A percentile compares a stretch with the other conserved stretches of the same genome.
phyloP scores from a whole-genome alignment of 345 rosid species.

The Salix exigua region DNA sequence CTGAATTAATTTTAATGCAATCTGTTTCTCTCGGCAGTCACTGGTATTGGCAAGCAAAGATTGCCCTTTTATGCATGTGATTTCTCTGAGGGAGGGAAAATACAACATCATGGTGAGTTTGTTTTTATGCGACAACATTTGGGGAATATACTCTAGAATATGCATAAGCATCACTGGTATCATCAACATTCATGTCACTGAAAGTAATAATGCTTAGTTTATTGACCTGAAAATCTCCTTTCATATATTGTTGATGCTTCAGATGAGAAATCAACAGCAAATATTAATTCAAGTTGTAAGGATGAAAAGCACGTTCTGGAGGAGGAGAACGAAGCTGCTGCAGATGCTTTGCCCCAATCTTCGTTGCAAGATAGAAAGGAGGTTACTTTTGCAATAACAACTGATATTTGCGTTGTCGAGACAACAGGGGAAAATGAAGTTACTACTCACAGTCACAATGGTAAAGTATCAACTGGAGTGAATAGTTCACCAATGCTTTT shows the following conservation, averaged over 20 bases:
- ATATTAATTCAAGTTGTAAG: conserved; percentile 2
- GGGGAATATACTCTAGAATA: neutral
- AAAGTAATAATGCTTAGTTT: neutral
- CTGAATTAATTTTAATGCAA: neutral
- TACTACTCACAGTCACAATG: neutral
- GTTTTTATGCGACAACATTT: neutral
- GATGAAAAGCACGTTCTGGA: neutral
- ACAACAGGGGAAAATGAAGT: neutral
- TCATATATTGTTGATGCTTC: neutral
- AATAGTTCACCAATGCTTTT: neutral
- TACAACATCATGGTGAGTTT: neutral
- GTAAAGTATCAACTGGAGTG: neutral
- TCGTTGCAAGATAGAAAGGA: conserved; percentile 2
- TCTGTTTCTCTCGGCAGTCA: neutral
- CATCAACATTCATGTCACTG: neutral
- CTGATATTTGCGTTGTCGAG: neutral
- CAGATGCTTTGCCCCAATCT: conserved; percentile 4
- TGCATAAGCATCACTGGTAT: neutral
- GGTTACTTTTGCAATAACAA: neutral
- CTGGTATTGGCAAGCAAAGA: neutral
- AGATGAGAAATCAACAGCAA: neutral
- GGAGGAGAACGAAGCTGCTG: neutral
- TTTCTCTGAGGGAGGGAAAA: neutral
- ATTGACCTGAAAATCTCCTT: neutral
- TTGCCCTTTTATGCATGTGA: neutral